A percentile compares a stretch with the other conserved stretches of the same genome.
phyloP scores from a whole-genome alignment of 2,329 filamentous ascomycete species.

The Gnomoniopsis smithogilvyi region DNA sequence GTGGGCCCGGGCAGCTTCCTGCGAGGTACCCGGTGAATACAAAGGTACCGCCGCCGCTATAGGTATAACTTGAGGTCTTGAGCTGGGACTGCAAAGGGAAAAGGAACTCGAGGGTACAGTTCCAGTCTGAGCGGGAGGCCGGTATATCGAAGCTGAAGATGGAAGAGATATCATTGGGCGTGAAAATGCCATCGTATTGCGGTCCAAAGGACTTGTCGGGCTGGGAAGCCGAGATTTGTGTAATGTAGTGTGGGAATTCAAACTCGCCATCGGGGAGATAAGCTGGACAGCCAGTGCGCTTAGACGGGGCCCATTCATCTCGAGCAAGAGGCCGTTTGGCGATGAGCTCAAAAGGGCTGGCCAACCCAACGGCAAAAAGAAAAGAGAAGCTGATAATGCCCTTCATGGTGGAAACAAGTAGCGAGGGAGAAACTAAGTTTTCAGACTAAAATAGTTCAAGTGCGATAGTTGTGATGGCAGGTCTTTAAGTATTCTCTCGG shows the following conservation, averaged over 20 bases:
- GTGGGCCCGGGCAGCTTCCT: constrained; percentile 26
- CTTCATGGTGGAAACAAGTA: constrained; percentile 1
- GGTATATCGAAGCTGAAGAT: constrained; percentile 47
- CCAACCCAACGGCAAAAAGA: background rate
- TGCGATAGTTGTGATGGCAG: too few relatives aligned
- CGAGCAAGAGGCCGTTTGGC: constrained; percentile 25
- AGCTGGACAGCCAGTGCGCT: constrained; percentile 24
- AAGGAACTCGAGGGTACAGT: constrained; percentile 44
- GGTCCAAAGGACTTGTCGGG: constrained; percentile 37
- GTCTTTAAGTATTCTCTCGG: too few relatives aligned
- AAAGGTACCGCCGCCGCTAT: constrained; percentile 34
- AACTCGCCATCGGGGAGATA: constrained; percentile 26
- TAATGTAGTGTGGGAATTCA: constrained; percentile 31
- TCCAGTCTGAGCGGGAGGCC: constrained; percentile 33
- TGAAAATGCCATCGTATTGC: constrained; percentile 35
- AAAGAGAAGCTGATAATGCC: background rate
- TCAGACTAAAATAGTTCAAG: too few relatives aligned
- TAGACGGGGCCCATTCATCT: constrained; percentile 14
- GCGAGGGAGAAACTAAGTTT: background rate
- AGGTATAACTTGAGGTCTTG: constrained; percentile 30
- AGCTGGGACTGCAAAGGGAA: constrained; percentile 35
- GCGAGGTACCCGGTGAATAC: constrained; percentile 27
- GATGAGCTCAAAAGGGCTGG: constrained; percentile 19
- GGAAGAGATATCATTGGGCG: constrained; percentile 30
- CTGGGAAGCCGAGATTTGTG: constrained; percentile 27